Evolutionary conservation across 1,284 basidiomycete genomes (phyloP), one percentile per base, ranked within the genome.

Genomic region (Afroboletus lepidellus): DNA sequence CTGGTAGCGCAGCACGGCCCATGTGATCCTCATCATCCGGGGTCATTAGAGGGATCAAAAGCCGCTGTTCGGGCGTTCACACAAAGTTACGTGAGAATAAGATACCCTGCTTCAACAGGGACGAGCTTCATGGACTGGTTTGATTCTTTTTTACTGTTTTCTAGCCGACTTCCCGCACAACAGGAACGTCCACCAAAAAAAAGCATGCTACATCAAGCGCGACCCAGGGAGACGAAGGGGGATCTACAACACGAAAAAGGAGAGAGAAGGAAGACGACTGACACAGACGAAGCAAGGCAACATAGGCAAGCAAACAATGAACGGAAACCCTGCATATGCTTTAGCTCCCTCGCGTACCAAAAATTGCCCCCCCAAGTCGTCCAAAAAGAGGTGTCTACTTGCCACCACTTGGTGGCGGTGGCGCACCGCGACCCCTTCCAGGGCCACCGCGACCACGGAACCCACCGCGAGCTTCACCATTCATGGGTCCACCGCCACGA

Each of bases 401-500:
- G 50, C 41, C 48, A 41, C 55, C 38, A 16, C 60, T 54, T 30
- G 62, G 65, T 44, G 69, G 67, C 11, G 46, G 65, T 44, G 69
- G 67, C 11, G 46, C 69, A 44, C 70, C 67, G 36, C 72, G 69
- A 46, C 67, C 68, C 44, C 70, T 66, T 23, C 69, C 65, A 44
- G 66, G 61, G 15, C 73, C 73, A 49, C 74, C 72, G 37, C 71
- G 69, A 3, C 67, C 65, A 15, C 64, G 55, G 59, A 61, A 72
- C 4, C 69, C 68, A 52, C 74, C 74, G 42, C 74, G 67, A 21
- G 68, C 66, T 41, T 77, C 74, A 5, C 74, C 74, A 39, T 73
- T 71, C 15, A 68, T 47, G 25, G 77, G 75, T 2, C 71, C 70
- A 49, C 78, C 78, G 46, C 81, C 77, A 12, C 81, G 71, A 29